Evolutionary conservation across 306 rosid genomes (phyloP).

Genomic region (Inga laurina): DNA sequence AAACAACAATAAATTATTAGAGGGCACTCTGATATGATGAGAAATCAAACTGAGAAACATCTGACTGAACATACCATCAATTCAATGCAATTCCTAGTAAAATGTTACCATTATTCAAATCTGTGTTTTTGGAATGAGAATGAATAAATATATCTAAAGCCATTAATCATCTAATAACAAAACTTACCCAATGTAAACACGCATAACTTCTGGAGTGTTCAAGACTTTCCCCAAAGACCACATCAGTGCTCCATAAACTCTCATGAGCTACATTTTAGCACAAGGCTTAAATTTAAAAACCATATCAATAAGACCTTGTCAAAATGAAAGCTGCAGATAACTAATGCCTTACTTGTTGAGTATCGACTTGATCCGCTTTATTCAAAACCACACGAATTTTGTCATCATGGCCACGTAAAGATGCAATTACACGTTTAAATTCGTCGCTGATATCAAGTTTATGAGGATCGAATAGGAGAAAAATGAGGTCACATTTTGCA

Average conservation of each 20-base stretch:
- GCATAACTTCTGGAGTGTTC: constrained; percentile 87
- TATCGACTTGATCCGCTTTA: constrained; percentile 95
- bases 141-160: neutral
- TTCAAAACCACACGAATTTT: constrained; percentile 94
- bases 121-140: neutral
- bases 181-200: constrained; percentile 90
- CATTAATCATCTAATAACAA: neutral
- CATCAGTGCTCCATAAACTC: constrained; percentile 99
- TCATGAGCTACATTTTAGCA: constrained; percentile 68
- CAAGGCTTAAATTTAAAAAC: neutral
- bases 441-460: constrained; percentile 95
- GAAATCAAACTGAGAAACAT: constrained; percentile 23
- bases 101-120: constrained; percentile 1
- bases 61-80: neutral
- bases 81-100: neutral
- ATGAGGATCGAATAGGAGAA: constrained; percentile 91
- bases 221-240: constrained; percentile 93
- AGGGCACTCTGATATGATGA: neutral
- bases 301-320: neutral
- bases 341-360: constrained; percentile 75
- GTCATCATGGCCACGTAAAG: constrained; percentile 87
- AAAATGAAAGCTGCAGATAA: neutral
- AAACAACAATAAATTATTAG: constrained; percentile 1
- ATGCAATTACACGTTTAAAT: constrained; percentile 83
- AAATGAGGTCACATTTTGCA: constrained; percentile 91